Evolutionary conservation across 202 grass and related monocot species (phyloP).

Genomic region (Hordeum pubiflorum): DNA sequence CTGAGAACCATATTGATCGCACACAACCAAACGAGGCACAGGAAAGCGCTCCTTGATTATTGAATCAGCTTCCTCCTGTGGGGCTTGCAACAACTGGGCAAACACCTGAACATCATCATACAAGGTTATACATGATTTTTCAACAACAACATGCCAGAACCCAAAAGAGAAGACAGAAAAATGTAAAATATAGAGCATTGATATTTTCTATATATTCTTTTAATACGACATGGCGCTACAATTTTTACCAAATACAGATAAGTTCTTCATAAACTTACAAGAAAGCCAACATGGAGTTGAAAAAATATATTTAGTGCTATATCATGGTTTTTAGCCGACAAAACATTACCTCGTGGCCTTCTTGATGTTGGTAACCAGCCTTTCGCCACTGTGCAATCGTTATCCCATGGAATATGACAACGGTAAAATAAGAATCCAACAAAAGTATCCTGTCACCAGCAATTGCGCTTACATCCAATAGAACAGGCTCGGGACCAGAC

Average conservation of each 20-base stretch:
- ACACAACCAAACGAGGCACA: constrained; percentile 80
- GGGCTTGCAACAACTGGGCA: constrained; percentile 78
- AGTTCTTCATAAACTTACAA: constrained; percentile 14
- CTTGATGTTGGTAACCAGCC: constrained; percentile 88
- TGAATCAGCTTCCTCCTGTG: constrained; percentile 66
- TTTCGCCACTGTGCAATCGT: constrained; percentile 94
- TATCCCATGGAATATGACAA: constrained; percentile 87
- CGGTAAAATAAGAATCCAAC: constrained; percentile 89
- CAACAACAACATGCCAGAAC: neutral
- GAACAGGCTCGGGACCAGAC: constrained; percentile 69
- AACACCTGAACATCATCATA: constrained; percentile 56
- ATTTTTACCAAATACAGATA: neutral
- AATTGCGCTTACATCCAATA: constrained; percentile 85
- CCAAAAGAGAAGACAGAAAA: neutral
- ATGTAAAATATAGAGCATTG: neutral
- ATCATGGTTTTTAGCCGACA: neutral
- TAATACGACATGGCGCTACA: neutral
- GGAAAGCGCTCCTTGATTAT: constrained; percentile 83
- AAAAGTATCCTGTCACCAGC: constrained; percentile 89
- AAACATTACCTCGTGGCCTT: constrained; percentile 72
- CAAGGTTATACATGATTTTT: constrained; percentile 5
- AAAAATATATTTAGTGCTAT: neutral
- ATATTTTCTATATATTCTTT: neutral
- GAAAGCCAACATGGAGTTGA: constrained; percentile 1
- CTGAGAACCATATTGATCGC: constrained; percentile 96